Percentiles rank a stretch among this genome's conserved stretches.
Evolutionary conservation across 768 basidiomycete genomes (phyloP).

Genomic region (Tylopilus felleus): DNA sequence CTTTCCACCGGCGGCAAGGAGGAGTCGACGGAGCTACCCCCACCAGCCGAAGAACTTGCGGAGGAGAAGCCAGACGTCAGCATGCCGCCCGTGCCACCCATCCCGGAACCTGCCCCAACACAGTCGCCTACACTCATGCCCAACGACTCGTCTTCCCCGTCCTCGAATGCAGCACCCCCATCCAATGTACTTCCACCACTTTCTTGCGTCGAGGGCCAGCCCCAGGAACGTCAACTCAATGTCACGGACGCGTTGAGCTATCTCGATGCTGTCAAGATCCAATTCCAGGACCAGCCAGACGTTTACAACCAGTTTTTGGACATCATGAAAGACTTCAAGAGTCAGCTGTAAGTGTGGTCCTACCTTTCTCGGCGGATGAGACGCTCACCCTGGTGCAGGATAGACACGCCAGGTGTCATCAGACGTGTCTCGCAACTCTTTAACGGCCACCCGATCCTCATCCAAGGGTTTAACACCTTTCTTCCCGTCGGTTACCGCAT

Average conservation of each 20-base stretch:
- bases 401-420: conserved; percentile 97
- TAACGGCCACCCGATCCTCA: conserved; percentile 82
- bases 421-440: conserved; percentile 92
- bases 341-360: conserved; percentile 44
- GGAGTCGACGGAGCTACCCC: conserved; percentile 5
- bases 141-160: conserved; percentile 7
- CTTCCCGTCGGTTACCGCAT: conserved; percentile 93
- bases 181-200: conserved; percentile 18
- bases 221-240: conserved; percentile 47
- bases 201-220: conserved; percentile 25
- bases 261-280: conserved; percentile 61
- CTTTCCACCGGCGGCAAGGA: conserved; percentile 1
- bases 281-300: conserved; percentile 55
- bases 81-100: conserved; percentile 18
- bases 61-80: conserved; percentile 25
- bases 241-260: conserved; percentile 62
- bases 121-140: conserved; percentile 13
- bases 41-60: conserved; percentile 11
- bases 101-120: conserved; percentile 6
- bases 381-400: conserved; percentile 45
- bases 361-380: not conserved
- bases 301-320: conserved; percentile 64
- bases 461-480: conserved; percentile 98
- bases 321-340: conserved; percentile 77
- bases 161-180: not conserved